Base-by-base conservation (phyloP, 495 filamentous ascomycete genomes). In the Aspergillus campestris region DNA sequence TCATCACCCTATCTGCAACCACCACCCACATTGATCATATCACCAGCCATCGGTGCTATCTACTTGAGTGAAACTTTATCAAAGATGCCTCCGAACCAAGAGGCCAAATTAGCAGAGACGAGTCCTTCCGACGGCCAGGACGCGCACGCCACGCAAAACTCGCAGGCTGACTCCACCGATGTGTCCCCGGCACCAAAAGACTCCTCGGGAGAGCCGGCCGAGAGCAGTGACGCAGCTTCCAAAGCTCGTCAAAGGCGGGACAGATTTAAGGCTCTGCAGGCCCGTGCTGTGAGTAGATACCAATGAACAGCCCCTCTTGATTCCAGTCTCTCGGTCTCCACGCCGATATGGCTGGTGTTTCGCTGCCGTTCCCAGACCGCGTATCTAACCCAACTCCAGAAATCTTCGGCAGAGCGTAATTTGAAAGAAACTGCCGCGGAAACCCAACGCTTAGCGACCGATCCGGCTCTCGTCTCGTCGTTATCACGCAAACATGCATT, bases 371-470 rank as follows among this genome's bases (percentile, higher is more conserved):
- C 18, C 18, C 18, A 24, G 28, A 13, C 11, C 24, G 30, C 15
- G 13, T 14, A 29, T 50, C 57, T 69, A 35, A 65, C 53, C 4
- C 31, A 3, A 18, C 31, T 10, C 10, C 41, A 81, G 67, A 89
- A 89, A 76, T 77, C 77, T 15, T 86, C 83, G 6, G 77, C 82
- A 0, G 75, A 86, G 52, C 79, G 79, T 52, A 94, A 94, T 58
- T 65, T 90, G 49, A 87, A 87, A 61, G 89, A 89, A 63, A 88
- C 88, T 7, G 81, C 81, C 13, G 79, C 82, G 29, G 89, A 95
- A 60, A 83, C 87, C 7, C 84, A 89, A 51, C 85, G 89, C 14
- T 72, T 89, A 18, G 74, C 83, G 2, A 80, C 81, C 11, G 87
- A 95, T 55, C 86, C 89, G 0, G 73, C 73, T 6, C 73, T 87